Evolutionary conservation across 1,139 yeast species (phyloP).

Genomic region (Candida gigantensis): DNA sequence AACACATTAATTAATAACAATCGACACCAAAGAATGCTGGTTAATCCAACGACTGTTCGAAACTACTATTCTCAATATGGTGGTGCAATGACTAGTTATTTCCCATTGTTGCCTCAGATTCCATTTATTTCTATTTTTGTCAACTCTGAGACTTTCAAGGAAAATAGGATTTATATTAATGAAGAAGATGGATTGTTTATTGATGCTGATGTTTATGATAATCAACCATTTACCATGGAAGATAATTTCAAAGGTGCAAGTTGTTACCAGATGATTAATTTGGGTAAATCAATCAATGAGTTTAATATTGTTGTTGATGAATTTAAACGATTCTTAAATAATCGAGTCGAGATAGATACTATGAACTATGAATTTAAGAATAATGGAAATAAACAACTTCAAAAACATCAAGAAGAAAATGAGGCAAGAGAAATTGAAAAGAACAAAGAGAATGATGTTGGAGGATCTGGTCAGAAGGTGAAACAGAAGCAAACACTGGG

Average conservation of each 20-base stretch:
- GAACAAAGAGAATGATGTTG: too few species aligned
- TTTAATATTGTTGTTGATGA: constrained; percentile 59
- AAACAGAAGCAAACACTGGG: background rate
- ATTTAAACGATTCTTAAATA: constrained; percentile 55
- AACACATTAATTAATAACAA: constrained; percentile 10
- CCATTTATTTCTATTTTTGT: constrained; percentile 41
- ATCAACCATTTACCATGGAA: constrained; percentile 12
- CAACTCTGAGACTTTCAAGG: constrained; percentile 29
- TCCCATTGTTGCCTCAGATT: constrained; percentile 29
- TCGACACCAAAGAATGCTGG: too few species aligned
- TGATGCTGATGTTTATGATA: constrained; percentile 4
- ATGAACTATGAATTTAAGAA: constrained; percentile 22
- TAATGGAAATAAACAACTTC: constrained; percentile 1
- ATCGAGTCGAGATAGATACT: constrained; percentile 38
- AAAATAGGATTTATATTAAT: constrained; percentile 33
- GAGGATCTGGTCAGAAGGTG: too few species aligned
- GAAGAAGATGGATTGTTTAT: constrained; percentile 26
- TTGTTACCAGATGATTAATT: constrained; percentile 25
- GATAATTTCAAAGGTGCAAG: constrained; percentile 2
- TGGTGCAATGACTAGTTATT: constrained; percentile 8
- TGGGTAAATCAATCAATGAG: constrained; percentile 69
- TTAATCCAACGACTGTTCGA: too few species aligned
- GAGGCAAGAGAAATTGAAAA: too few species aligned
- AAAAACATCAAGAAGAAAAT: background rate
- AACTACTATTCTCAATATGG: background rate